Evolutionary conservation across 1,284 basidiomycete species (phyloP).

Genomic region (Sutorius eximius): DNA sequence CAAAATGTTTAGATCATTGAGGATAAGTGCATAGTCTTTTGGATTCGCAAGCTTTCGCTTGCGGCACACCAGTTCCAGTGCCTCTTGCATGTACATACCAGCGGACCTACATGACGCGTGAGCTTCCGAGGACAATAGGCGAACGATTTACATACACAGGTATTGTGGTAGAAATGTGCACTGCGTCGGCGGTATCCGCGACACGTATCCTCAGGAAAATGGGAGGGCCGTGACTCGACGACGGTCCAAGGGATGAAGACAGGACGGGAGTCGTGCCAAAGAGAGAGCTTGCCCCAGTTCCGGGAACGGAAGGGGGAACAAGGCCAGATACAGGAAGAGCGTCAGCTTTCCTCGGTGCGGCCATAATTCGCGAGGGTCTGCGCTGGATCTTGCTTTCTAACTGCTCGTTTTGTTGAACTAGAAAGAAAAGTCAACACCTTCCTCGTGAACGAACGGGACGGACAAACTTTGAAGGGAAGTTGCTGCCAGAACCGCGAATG

Average conservation of each 20-base stretch:
- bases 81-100: conserved; percentile 98
- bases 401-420: conserved; percentile 82
- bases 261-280: conserved; percentile 49
- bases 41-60: conserved; percentile 72
- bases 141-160: conserved; percentile 64
- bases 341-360: conserved; percentile 56
- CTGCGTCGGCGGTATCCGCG: conserved; percentile 74
- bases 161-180: conserved; percentile 84
- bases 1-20: conserved; percentile 76
- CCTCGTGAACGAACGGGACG: not conserved
- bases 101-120: conserved; percentile 55
- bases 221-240: conserved; percentile 70
- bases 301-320: conserved; percentile 24
- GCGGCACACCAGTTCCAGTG: conserved; percentile 82
- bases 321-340: conserved; percentile 25
- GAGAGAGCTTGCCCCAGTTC: conserved; percentile 29
- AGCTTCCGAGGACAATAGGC: not conserved
- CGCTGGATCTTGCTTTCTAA: conserved; percentile 77
- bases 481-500: conserved; percentile 84
- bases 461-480: conserved; percentile 73
- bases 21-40: conserved; percentile 82
- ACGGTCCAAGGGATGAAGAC: conserved; percentile 65
- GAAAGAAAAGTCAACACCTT: conserved; percentile 1
- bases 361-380: conserved; percentile 67
- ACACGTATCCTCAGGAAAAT: conserved; percentile 80